A percentile compares a stretch with the other conserved stretches of the same genome.
Conservation (phyloP, 768 basidiomycete species). For the Mycena vulgaris region DNA sequence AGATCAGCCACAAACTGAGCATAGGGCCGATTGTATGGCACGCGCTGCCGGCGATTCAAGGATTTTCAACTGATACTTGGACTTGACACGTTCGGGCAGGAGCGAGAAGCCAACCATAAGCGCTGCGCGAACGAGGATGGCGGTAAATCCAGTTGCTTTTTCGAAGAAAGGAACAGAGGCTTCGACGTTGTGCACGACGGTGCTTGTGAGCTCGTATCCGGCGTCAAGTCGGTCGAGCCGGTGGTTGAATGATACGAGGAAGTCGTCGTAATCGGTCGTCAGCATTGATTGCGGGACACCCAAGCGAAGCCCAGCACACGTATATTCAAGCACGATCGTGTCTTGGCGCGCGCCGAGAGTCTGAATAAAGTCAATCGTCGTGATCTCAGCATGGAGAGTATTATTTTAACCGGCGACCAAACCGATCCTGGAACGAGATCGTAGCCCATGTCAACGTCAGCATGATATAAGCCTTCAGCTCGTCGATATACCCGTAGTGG, state of each 20-base stretch:
- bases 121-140: constrained; percentile 18
- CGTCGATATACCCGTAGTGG: constrained; percentile 33
- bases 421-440: constrained; percentile 31
- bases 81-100: constrained; percentile 28
- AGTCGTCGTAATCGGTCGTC: constrained; percentile 34
- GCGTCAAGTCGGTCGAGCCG: constrained; percentile 30
- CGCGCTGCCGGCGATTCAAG: constrained; percentile 24
- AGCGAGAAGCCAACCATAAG: constrained; percentile 37
- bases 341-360: constrained; percentile 35
- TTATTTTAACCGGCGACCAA: constrained; percentile 25
- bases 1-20: constrained; percentile 22
- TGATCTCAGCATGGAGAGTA: not conserved
- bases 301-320: constrained; percentile 33
- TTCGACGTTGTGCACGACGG: constrained; percentile 30
- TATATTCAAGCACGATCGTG: constrained; percentile 35
- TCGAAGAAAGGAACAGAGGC: constrained; percentile 25
- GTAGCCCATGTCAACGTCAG: constrained; percentile 35
- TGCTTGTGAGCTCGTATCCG: constrained; percentile 26
- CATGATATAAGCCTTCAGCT: constrained; percentile 35
- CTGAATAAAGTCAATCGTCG: not conserved
- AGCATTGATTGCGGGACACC: constrained; percentile 33
- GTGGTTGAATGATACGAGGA: constrained; percentile 34
- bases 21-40: constrained; percentile 21
- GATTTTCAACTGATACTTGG: constrained; percentile 23
- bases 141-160: constrained; percentile 30